Base-by-base conservation (phyloP, 352 stramenopile genomes). In the Phytophthora fragariaefolia region DNA sequence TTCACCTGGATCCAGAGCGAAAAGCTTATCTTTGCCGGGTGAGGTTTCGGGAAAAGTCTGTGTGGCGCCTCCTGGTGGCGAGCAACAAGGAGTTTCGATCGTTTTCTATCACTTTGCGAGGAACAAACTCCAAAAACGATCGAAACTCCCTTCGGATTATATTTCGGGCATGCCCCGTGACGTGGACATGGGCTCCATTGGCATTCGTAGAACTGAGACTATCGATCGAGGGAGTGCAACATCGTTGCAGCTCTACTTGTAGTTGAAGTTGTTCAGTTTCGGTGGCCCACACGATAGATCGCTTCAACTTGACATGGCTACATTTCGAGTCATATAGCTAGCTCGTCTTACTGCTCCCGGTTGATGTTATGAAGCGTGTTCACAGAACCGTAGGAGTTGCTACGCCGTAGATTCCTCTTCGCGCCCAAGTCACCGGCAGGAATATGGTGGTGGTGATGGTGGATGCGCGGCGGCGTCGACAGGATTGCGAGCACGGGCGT, bases 401-500 rank as follows among this genome's bases (percentile, higher is more conserved):
- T 70, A 28, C 32, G 54, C 26, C 30, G 22, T 40, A 60, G 43
- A 54, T 57, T 56, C 9, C 58, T n/a, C 22, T 59, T 69, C 24
- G 23, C 56, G 9, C 22, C 28, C 2, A 52, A 8, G 9, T 66
- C 66, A 46, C 27, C 47, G 27, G 46, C 17, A 32, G 15, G 22
- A 52, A 10, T 12, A 13, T 59, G 30, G 18, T 74, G 26, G 36
- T 58, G 54, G 53, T 76, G 78, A n/a, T 74, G 76, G 38, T 81
- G 68, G n/a, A 81, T 45, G 8, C 85, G 81, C 50, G 74, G 71
- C 2, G 85, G 76, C 10, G 81, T 90, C 45, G 76, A 82, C 38
- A 92, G 69, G 49, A 79, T 85, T 6, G 82, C 85, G 32, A 89
- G 56, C 12, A 91, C 75, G 1, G 82, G 84, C 38, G 77, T 87